Evolutionary conservation across 139 green algal species (phyloP).

Genomic region (Coelastrella sp.): DNA sequence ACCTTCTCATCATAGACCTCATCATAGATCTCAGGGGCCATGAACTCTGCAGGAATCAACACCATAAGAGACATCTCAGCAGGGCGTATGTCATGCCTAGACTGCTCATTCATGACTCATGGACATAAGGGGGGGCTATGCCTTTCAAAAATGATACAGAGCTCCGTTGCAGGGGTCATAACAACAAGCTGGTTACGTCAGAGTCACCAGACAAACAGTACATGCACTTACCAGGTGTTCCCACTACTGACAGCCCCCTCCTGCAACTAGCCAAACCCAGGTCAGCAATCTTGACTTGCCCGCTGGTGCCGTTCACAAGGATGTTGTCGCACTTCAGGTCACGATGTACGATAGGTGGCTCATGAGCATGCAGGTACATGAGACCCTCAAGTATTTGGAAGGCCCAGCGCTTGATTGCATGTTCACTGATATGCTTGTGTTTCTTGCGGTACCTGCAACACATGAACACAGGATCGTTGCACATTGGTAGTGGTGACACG

Average conservation of each 20-base stretch:
- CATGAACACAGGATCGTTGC: background rate
- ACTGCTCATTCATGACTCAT: no score
- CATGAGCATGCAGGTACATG: constrained; percentile 96
- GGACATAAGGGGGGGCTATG: no score
- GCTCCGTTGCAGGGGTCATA: no score
- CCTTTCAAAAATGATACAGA: background rate
- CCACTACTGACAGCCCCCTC: constrained; percentile 48
- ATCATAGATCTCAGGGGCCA: constrained; percentile 98
- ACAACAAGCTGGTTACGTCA: no score
- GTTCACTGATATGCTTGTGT: constrained; percentile 51
- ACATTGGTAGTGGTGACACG: background rate
- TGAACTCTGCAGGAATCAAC: constrained; percentile 92
- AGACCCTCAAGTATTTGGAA: constrained; percentile 96
- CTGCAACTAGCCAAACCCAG: constrained; percentile 90
- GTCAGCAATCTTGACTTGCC: constrained; percentile 98
- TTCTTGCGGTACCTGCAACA: constrained; percentile 79
- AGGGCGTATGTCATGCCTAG: background rate
- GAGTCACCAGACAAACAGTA: no score
- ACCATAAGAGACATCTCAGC: no score
- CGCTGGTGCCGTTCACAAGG: constrained; percentile 90
- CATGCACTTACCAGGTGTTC: constrained; percentile 23
- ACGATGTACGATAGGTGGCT: constrained; percentile 72
- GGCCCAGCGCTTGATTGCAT: constrained; percentile 90
- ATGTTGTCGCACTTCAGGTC: constrained; percentile 97
- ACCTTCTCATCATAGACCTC: constrained; percentile 95